Evolutionary conservation across 805 yeast species (phyloP).

Genomic region (Kodamaea nitidulidarum): DNA sequence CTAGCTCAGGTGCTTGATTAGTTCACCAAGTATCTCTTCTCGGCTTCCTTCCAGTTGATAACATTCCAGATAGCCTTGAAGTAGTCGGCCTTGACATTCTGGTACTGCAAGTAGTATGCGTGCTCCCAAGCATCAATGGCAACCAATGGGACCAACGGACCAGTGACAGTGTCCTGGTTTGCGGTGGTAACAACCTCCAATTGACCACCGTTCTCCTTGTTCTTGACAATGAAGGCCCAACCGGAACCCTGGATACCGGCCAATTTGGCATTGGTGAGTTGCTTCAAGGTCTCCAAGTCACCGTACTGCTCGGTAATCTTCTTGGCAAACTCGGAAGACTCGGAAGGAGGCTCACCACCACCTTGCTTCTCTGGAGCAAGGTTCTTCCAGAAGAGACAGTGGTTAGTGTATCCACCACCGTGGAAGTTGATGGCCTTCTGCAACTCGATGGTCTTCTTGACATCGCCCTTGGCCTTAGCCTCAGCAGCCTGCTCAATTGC

Average conservation of each 20-base stretch:
- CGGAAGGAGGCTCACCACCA: conserved; percentile 65
- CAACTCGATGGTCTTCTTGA: conserved; percentile 55
- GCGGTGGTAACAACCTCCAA: conserved; percentile 76
- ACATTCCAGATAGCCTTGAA: conserved; percentile 94
- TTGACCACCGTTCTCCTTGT: conserved; percentile 62
- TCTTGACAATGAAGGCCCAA: conserved; percentile 89
- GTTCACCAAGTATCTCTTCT: conserved; percentile 46
- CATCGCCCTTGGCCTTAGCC: conserved; percentile 57
- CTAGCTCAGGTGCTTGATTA: no score
- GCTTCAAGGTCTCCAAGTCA: conserved; percentile 62
- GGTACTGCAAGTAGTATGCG: conserved; percentile 90
- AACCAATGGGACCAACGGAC: conserved; percentile 65
- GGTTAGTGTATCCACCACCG: conserved; percentile 90
- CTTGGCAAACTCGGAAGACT: conserved; percentile 53
- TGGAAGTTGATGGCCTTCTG: conserved; percentile 82
- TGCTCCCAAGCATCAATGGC: conserved; percentile 98
- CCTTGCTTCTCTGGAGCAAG: conserved; percentile 70
- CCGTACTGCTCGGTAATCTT: conserved; percentile 67
- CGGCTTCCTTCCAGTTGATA: conserved; percentile 90
- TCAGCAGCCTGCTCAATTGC: conserved; percentile 70
- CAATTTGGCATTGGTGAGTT: conserved; percentile 52
- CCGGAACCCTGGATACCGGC: conserved; percentile 95
- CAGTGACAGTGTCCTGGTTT: conserved; percentile 84
- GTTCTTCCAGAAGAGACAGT: conserved; percentile 82
- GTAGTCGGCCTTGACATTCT: conserved; percentile 86